Base-by-base conservation (phyloP, 1,284 basidiomycete species). In the Cryptococcus deneoformans region DNA sequence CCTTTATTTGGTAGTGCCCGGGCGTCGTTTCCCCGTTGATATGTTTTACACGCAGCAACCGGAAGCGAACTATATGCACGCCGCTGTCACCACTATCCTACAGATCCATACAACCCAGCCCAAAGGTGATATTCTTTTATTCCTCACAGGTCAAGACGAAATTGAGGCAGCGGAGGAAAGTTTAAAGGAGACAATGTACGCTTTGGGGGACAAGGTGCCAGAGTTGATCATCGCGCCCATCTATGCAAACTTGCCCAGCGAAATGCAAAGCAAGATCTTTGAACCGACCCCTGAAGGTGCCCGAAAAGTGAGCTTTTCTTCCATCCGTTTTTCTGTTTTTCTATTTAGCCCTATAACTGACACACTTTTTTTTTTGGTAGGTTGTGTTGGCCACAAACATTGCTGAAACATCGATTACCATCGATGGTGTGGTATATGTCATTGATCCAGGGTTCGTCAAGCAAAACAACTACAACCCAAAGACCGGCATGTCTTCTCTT, bases 251-350 rank as follows among this genome's bases (percentile, higher is more conserved):
- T 79, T 99, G 38, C 96, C 96, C 1, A 94, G 90, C 65, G 96
- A 99, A 62, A 93, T 98, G 93, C 96, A 99, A 76, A 90, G 93
- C 39, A 97, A 97, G 80, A 99, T 99, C 62, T 99, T 99, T 76
- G 96, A 99, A 77, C 94, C 95, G 1, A 99, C 96, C 6, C 6
- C 44, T 14, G 37, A 14, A 11, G 20, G 20, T 11, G 47, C 11
- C 53, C 55, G 35, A 50, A 34, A 38, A 46, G 7, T 42, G n/a
- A 29, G 75, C 50, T 10, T 42, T 29, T 29, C 5, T 29, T 29
- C 92, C 66, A 94, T 93, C 44, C 93, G 94, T 16, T 97, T 98
- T 94, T 92, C 90, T 34, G 20, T 20, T 20, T 20, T 20, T 20
- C 20, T 20, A 11, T 52, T 77, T 20, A 20, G 20, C 20, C 20